Conservation (phyloP, 768 basidiomycete genomes). For the Xerocomus potaroensis region DNA sequence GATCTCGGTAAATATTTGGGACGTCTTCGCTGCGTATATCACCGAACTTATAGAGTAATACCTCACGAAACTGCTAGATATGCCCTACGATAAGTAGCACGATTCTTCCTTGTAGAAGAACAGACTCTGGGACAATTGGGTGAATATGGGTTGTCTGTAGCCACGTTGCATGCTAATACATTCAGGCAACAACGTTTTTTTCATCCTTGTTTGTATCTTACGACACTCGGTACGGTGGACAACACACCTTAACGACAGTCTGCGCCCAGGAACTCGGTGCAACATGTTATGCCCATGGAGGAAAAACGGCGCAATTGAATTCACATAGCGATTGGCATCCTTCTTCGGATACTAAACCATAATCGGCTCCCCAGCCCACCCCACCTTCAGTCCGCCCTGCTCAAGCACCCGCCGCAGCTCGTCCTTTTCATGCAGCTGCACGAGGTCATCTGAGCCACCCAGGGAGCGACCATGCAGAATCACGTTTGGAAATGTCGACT, state of each 20-base stretch:
- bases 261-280: not conserved
- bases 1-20: not conserved
- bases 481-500: constrained; percentile 73
- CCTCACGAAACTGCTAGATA: constrained; percentile 9
- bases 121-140: constrained; percentile 1
- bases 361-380: constrained; percentile 14
- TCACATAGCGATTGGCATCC: too few species aligned
- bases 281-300: too few species aligned
- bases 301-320: too few species aligned
- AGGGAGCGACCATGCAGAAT: constrained; percentile 59
- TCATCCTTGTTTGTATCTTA: too few species aligned
- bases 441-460: constrained; percentile 63
- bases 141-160: constrained; percentile 1
- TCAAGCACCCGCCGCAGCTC: constrained; percentile 44
- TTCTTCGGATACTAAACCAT: too few species aligned
- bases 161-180: not conserved
- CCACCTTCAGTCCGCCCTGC: constrained; percentile 41
- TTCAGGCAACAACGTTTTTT: not conserved
- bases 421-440: constrained; percentile 41
- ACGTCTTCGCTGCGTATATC: not conserved
- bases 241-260: too few species aligned
- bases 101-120: not conserved
- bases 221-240: too few species aligned
- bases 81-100: constrained; percentile 3
- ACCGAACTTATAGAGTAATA: constrained; percentile 1